A percentile compares a stretch with the other conserved stretches of the same genome.
Evolutionary conservation across 768 basidiomycete genomes (phyloP).

Genomic region (Saitozyma podzolica): DNA sequence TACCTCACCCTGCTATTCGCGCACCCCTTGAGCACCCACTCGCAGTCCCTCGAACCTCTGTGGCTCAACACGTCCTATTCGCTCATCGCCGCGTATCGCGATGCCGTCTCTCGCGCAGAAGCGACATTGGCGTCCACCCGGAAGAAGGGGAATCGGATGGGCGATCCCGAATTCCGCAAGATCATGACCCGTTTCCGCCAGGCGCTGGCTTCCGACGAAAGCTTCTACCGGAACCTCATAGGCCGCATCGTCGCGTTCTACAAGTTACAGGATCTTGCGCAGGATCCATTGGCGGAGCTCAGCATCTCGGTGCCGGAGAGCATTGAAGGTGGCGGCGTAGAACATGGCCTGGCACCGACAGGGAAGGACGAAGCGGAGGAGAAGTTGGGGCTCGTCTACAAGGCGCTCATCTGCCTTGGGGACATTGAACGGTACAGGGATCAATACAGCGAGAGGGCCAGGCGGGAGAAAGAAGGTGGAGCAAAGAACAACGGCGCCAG

Average conservation of each 20-base stretch:
- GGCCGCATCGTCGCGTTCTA: conserved; percentile 70
- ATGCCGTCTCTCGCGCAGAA: conserved; percentile 31
- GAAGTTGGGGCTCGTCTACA: conserved; percentile 75
- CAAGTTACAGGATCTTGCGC: conserved; percentile 57
- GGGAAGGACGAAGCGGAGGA: conserved; percentile 61
- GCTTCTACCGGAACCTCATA: conserved; percentile 82
- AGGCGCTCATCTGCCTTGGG: conserved; percentile 85
- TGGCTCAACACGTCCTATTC: conserved; percentile 49
- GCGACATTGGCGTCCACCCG: conserved; percentile 2
- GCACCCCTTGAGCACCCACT: conserved; percentile 35
- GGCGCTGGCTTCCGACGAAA: conserved; percentile 85
- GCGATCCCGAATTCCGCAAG: conserved; percentile 80
- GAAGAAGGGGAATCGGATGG: conserved; percentile 53
- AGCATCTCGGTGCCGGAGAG: conserved; percentile 12
- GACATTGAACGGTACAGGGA: conserved; percentile 94
- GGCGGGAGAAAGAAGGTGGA: conserved; percentile 14
- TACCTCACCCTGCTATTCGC: conserved; percentile 35
- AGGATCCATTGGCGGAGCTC: conserved; percentile 1
- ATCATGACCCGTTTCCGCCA: conserved; percentile 83
- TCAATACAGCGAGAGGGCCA: conserved; percentile 61
- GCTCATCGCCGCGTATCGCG: conserved; percentile 43
- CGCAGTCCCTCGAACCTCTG: conserved; percentile 46
- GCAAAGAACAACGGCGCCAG: conserved; percentile 32
- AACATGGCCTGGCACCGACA: conserved; percentile 10
- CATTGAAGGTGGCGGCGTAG: conserved; percentile 2